These are phyloP conservation scores for Myriosclerotinia curreyana DNA, from an alignment of 2,329 filamentous ascomycete genomes.

Conservation along the genomic window DNA sequence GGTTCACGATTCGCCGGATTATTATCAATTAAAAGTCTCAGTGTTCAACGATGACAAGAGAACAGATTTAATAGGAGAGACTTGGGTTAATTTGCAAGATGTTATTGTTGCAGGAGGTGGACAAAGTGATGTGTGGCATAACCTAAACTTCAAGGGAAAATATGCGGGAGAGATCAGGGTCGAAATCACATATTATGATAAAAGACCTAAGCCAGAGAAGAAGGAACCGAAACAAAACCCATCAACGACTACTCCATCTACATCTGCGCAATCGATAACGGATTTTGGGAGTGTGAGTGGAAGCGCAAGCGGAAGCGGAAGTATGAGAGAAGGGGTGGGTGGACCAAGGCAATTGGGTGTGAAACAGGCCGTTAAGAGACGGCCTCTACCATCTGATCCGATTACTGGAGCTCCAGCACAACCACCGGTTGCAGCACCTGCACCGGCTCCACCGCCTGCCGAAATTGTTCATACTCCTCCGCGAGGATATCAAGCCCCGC, in stretches of 20 bases:
- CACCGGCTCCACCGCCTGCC: conserved; percentile 43
- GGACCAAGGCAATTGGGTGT: conserved; percentile 47
- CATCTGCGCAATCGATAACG: conserved; percentile 30
- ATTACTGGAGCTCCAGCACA: conserved; percentile 45
- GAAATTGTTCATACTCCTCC: conserved; percentile 49
- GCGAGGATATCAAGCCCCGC: conserved; percentile 43
- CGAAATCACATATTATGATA: conserved; percentile 95
- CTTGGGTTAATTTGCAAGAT: conserved; percentile 78
- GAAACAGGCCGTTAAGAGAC: conserved; percentile 66
- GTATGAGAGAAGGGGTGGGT: conserved; percentile 40
- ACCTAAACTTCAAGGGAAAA: conserved; percentile 81
- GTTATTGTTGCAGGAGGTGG: conserved; percentile 84
- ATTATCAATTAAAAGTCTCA: conserved; percentile 91
- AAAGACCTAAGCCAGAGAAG: conserved; percentile 75
- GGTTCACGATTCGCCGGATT: conserved; percentile 94
- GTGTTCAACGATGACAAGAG: conserved; percentile 98
- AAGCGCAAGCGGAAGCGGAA: conserved; percentile 7
- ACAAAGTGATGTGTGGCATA: conserved; percentile 93
- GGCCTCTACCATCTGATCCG: conserved; percentile 79
- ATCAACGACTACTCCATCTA: conserved; percentile 41
- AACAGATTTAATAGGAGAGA: conserved; percentile 93
- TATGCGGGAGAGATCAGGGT: conserved; percentile 94
- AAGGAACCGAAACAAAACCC: conserved; percentile 29
- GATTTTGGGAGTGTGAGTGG: conserved; percentile 19
- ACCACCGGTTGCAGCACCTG: conserved; percentile 44